These are phyloP conservation scores for Thalia dealbata DNA, from an alignment of 176 grass and related monocot genomes.

Conservation along the genomic window DNA sequence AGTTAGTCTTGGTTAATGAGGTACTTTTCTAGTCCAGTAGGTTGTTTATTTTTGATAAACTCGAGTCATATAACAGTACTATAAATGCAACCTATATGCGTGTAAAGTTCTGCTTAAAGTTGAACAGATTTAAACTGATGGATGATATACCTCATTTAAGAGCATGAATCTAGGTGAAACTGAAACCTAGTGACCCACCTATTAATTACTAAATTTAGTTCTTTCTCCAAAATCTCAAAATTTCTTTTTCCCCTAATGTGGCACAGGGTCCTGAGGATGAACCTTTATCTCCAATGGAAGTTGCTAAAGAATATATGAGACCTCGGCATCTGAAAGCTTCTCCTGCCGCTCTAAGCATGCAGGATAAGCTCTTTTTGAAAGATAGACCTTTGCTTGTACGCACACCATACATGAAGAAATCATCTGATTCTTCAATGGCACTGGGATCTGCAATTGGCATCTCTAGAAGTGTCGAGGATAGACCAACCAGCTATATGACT, in stretches of 20 bases:
- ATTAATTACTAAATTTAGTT: not conserved
- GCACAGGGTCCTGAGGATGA: conserved; percentile 23
- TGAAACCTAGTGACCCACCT: not conserved
- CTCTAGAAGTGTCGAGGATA: conserved; percentile 18
- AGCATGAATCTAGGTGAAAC: not conserved
- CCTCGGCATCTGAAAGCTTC: conserved; percentile 28
- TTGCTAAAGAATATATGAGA: conserved; percentile 56
- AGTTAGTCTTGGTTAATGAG: not conserved
- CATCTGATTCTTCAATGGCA: conserved; percentile 13
- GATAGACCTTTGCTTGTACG: conserved; percentile 19
- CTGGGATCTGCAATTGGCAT: conserved; percentile 23
- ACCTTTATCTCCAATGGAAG: conserved; percentile 38
- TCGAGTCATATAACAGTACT: no score
- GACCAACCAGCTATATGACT: conserved; percentile 15
- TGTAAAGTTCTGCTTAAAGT: not conserved
- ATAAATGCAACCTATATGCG: not conserved
- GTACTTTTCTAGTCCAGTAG: no score
- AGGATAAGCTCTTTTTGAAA: conserved; percentile 11
- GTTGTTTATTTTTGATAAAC: no score
- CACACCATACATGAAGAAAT: conserved; percentile 20
- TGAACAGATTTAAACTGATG: not conserved
- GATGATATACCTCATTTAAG: not conserved
- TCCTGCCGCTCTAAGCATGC: conserved; percentile 31
- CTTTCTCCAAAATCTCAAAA: not conserved
- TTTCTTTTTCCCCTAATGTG: conserved; percentile 3